These are phyloP conservation scores for Lepidium campestre DNA, from an alignment of 441 rosid species.

Conservation along the genomic window DNA sequence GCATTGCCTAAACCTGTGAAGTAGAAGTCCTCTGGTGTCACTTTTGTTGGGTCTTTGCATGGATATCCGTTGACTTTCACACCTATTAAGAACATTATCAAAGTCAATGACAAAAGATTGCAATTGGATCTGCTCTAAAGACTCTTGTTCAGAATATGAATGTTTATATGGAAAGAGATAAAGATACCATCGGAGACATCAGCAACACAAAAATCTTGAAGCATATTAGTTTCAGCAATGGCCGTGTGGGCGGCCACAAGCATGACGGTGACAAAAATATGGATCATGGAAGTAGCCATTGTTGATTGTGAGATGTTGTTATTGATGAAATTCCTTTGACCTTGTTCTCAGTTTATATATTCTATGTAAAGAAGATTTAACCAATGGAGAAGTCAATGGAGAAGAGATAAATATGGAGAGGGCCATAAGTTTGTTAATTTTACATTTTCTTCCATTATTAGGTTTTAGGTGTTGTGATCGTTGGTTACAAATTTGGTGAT, in stretches of 20 bases:
- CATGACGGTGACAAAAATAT: constrained; percentile 12
- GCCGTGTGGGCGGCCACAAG: constrained; percentile 24
- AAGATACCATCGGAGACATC: constrained; percentile 24
- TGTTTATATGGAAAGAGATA: neutral
- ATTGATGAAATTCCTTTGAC: constrained; percentile 5
- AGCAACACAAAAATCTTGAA: constrained; percentile 32
- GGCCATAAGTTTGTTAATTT: neutral
- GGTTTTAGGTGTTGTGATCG: constrained; percentile 14
- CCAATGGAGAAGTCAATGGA: constrained; percentile 6
- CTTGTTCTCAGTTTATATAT: constrained; percentile 19
- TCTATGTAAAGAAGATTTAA: neutral
- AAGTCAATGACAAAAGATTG: neutral
- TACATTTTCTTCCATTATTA: constrained; percentile 7
- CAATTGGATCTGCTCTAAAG: neutral
- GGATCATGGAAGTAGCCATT: constrained; percentile 16
- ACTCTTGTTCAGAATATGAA: neutral
- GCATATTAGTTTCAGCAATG: constrained; percentile 18
- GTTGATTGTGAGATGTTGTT: constrained; percentile 8
- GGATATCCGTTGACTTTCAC: constrained; percentile 58
- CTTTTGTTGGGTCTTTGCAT: constrained; percentile 52
- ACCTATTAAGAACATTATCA: constrained; percentile 26
- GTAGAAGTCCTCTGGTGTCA: constrained; percentile 54
- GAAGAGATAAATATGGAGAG: constrained; percentile 16
- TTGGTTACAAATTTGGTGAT: constrained; percentile 18
- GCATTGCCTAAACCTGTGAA: constrained; percentile 48